Conservation (phyloP, 164 flowering plant species). For the Dillenia suffruticosa region DNA sequence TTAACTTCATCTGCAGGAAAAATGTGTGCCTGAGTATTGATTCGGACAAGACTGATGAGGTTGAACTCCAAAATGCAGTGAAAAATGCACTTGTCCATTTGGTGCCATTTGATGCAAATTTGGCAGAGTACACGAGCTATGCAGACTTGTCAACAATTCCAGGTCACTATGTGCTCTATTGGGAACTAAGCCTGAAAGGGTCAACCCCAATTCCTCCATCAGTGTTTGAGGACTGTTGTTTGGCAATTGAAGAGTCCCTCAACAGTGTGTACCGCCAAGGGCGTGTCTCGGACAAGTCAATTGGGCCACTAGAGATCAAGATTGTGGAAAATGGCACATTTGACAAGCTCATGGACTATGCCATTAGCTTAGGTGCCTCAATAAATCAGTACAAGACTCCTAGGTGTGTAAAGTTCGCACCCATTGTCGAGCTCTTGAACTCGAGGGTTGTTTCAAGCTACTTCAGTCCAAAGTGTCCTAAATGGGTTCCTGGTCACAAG, state of each 20-base stretch:
- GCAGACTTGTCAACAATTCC: slow-evolving; percentile 72
- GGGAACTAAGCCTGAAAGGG: slow-evolving; percentile 72
- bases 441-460: slow-evolving; percentile 52
- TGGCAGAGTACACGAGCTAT: slow-evolving; percentile 87
- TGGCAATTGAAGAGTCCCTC: slow-evolving; percentile 77
- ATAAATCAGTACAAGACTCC: slow-evolving; percentile 97
- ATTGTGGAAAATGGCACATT: slow-evolving; percentile 80
- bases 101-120: slow-evolving; percentile 60
- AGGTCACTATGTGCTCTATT: slow-evolving; percentile 87
- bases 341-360: slow-evolving; percentile 97
- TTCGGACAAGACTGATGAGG: slow-evolving; percentile 93
- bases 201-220: slow-evolving; percentile 71
- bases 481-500: slow-evolving; percentile 82
- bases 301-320: slow-evolving; percentile 89
- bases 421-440: slow-evolving; percentile 79
- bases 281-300: slow-evolving; percentile 77
- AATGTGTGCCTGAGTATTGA: slow-evolving; percentile 95
- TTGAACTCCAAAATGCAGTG: slow-evolving; percentile 87
- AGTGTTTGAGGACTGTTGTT: slow-evolving; percentile 83
- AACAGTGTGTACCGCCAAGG: slow-evolving; percentile 90
- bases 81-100: slow-evolving; percentile 66
- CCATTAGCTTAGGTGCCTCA: slow-evolving; percentile 87
- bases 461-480: slow-evolving; percentile 90
- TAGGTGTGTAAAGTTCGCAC: slow-evolving; percentile 81
- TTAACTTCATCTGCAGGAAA: slow-evolving; percentile 84